Percentiles rank a stretch among this genome's conserved stretches.
Evolutionary conservation across 306 rosid species (phyloP).

Genomic region (Vigna hirtella): DNA sequence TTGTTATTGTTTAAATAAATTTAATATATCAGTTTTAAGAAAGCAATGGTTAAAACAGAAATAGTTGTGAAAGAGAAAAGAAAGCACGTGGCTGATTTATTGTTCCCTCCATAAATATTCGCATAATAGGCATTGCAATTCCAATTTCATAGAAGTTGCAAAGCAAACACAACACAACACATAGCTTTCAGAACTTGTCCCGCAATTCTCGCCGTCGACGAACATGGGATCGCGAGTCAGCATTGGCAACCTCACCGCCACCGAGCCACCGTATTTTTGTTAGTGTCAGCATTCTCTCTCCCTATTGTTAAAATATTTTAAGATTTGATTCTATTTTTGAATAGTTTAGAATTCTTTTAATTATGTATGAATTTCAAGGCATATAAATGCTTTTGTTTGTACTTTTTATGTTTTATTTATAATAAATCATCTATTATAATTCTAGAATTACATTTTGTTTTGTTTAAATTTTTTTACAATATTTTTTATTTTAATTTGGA

Average conservation of each 20-base stretch:
- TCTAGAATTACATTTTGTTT: neutral
- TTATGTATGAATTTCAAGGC: neutral
- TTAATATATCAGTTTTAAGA: neutral
- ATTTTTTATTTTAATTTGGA: neutral
- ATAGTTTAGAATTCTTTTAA: neutral
- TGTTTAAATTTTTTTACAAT: neutral
- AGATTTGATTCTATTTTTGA: neutral
- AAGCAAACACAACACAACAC: neutral
- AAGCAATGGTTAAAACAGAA: neutral
- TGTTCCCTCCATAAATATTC: slow-evolving; percentile 56
- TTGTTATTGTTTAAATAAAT: neutral
- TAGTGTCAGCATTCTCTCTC: neutral
- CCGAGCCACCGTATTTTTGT: slow-evolving; percentile 16
- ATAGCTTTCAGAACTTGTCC: slow-evolving; percentile 39
- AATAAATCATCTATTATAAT: neutral
- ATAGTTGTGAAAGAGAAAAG: too few species aligned
- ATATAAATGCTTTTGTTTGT: too few species aligned
- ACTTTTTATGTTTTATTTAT: neutral
- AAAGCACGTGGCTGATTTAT: slow-evolving; percentile 62
- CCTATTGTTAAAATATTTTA: neutral
- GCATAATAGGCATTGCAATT: neutral
- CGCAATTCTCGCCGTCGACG: slow-evolving; percentile 48
- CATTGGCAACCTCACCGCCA: slow-evolving; percentile 10
- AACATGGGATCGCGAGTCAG: slow-evolving; percentile 52
- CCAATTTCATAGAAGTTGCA: neutral